Base-by-base conservation (phyloP, 176 grass and related monocot genomes). In the Oryza meridionalis region DNA sequence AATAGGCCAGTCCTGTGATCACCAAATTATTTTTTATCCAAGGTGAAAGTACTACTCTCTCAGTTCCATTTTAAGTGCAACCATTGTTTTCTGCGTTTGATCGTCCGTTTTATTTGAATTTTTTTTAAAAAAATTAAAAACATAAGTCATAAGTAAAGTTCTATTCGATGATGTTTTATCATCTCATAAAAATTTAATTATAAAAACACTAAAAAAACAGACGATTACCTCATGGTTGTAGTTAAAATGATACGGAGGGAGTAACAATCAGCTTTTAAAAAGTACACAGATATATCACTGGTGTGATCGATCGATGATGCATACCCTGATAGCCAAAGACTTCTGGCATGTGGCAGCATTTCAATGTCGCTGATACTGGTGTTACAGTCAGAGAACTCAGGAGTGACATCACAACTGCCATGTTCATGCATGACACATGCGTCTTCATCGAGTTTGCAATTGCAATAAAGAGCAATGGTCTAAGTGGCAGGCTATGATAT, bases 351-450 rank as follows among this genome's bases (percentile, higher is more conserved):
- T n/a, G 55, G 12, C 70, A 26, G 2, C 15, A 75, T 53, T 73
- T 51, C 72, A 51, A 31, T 51, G 44, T 75, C 72, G 26, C 73
- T 58, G 50, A 29, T 15, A 55, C 47, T 21, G n/a, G 14, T 2
- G 26, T 51, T 58, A 29, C 10, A 4, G 27, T 9, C 72, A 12
- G 25, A 73, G 12, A 22, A 9, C 13, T 22, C 58, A 10, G 50
- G 27, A 75, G 46, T 53, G 72, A 75, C 73, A 37, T 37, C 50
- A 13, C 73, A 76, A 29, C 50, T 76, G 73, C 49, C 46, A 75
- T 75, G 73, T 21, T 27, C 73, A 58, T 19, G 73, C 73, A 58
- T 19, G 73, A n/a, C 73, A 76, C 73, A 17, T n/a, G 2, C 47
- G 27, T 1, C 46, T 33, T 13, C 19, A 35, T 12, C 50, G 16